phyloP scores from a whole-genome alignment of 805 yeast species.

The Candida michaelii region DNA sequence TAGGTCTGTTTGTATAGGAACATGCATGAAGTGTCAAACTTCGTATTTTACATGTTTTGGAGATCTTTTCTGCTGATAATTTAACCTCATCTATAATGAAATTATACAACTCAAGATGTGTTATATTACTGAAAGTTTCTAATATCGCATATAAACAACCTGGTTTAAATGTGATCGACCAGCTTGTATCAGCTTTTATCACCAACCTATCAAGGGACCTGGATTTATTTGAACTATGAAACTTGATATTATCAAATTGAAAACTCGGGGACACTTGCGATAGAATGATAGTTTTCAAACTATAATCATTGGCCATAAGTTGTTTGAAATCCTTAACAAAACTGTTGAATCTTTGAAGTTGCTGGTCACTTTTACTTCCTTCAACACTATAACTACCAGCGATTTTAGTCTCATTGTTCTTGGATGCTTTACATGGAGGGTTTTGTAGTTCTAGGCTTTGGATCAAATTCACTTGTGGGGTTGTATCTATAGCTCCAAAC shows the following conservation, averaged over 20 bases:
- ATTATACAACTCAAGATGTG: slow-evolving; percentile 44
- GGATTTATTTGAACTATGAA: slow-evolving; percentile 9
- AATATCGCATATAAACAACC: slow-evolving; percentile 47
- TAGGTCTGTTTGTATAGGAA: slow-evolving; percentile 17
- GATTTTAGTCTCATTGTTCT: slow-evolving; percentile 25
- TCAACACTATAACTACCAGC: slow-evolving; percentile 40
- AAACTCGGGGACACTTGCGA: slow-evolving; percentile 53
- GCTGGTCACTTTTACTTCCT: slow-evolving; percentile 14
- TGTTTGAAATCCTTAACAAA: slow-evolving; percentile 32
- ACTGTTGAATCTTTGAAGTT: slow-evolving; percentile 21
- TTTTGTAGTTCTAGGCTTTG: slow-evolving; percentile 27
- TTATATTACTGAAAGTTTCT: slow-evolving; percentile 37
- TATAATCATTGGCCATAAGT: slow-evolving; percentile 37
- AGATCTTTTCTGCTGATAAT: slow-evolving; percentile 11
- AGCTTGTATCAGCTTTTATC: slow-evolving; percentile 45
- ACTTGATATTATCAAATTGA: slow-evolving; percentile 25
- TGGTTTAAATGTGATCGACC: slow-evolving; percentile 51
- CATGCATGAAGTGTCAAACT: slow-evolving; percentile 23
- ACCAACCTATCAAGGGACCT: slow-evolving; percentile 33
- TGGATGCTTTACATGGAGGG: slow-evolving; percentile 30
- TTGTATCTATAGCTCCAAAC: slow-evolving; percentile 24
- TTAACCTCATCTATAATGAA: slow-evolving; percentile 47
- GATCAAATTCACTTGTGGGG: slow-evolving; percentile 32
- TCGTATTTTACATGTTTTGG: slow-evolving; percentile 10
- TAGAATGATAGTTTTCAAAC: slow-evolving; percentile 40